A percentile compares a stretch with the other conserved stretches of the same genome.
phyloP scores from a whole-genome alignment of 1,139 yeast genomes.

The Suhomyces kunorum region DNA sequence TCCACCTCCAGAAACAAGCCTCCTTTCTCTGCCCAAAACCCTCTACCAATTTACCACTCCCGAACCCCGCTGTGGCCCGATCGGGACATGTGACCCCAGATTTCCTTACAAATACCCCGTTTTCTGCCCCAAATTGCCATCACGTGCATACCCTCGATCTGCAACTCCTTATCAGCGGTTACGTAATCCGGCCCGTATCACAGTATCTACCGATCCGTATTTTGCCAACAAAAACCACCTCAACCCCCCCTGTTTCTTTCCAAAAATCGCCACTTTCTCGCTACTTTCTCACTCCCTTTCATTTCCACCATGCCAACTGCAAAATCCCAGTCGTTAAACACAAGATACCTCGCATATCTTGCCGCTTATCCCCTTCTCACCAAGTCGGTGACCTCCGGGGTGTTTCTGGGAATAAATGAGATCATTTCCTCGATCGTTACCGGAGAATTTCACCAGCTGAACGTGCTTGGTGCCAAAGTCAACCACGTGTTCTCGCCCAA shows the following conservation, averaged over 20 bases:
- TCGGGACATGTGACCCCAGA: neutral
- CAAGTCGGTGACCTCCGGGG: constrained; percentile 60
- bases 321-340: constrained; percentile 16
- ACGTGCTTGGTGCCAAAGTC: constrained; percentile 20
- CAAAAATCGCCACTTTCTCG: neutral
- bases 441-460: constrained; percentile 37
- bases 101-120: neutral
- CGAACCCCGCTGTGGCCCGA: neutral
- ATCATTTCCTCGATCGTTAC: constrained; percentile 56
- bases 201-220: too few species aligned
- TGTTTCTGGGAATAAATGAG: constrained; percentile 60
- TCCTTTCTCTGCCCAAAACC: too few species aligned
- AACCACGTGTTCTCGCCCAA: constrained; percentile 48
- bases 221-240: too few species aligned
- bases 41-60: too few species aligned
- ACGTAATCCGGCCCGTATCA: neutral
- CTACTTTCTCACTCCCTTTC: neutral
- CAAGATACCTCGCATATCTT: constrained; percentile 43
- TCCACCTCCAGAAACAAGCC: neutral
- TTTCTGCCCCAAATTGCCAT: neutral
- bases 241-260: neutral
- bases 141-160: neutral
- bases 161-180: neutral
- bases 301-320: constrained; percentile 1
- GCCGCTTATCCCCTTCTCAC: constrained; percentile 57